These are phyloP conservation scores for Clitocybe nebularis DNA, from an alignment of 1,284 basidiomycete species.

Conservation along the genomic window DNA sequence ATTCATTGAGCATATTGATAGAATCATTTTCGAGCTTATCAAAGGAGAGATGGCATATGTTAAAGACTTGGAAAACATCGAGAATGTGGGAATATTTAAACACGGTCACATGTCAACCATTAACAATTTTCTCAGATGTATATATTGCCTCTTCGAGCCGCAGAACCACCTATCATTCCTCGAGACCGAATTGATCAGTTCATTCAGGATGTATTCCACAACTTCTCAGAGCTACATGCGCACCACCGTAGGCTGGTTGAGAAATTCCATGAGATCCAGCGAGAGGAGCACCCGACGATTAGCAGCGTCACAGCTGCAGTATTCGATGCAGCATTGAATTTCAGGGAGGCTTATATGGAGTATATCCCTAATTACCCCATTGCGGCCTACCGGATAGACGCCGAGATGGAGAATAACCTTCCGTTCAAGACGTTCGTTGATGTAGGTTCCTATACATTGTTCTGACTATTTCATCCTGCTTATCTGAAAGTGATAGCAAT, in stretches of 20 bases:
- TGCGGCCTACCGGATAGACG: slow-evolving; percentile 86
- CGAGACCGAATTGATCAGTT: slow-evolving; percentile 76
- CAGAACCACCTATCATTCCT: slow-evolving; percentile 76
- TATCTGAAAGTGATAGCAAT: slow-evolving; percentile 41
- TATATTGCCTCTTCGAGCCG: slow-evolving; percentile 67
- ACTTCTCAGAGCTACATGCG: slow-evolving; percentile 75
- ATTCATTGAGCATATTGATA: slow-evolving; percentile 27
- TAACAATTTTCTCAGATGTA: slow-evolving; percentile 52
- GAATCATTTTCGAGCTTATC: slow-evolving; percentile 93
- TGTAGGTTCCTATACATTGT: slow-evolving; percentile 37
- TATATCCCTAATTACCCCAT: slow-evolving; percentile 95
- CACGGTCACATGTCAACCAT: slow-evolving; percentile 1
- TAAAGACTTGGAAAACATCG: slow-evolving; percentile 87
- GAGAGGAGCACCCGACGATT: slow-evolving; percentile 86
- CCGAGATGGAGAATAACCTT: slow-evolving; percentile 79
- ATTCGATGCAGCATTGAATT: slow-evolving; percentile 87
- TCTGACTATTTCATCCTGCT: slow-evolving; percentile 9
- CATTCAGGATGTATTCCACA: slow-evolving; percentile 90
- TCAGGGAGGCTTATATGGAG: slow-evolving; percentile 89
- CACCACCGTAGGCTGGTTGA: slow-evolving; percentile 77
- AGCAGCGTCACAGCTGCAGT: slow-evolving; percentile 83
- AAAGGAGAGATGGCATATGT: slow-evolving; percentile 96
- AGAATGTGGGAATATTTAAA: slow-evolving; percentile 48
- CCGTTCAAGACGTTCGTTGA: slow-evolving; percentile 83
- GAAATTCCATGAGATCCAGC: slow-evolving; percentile 81